phyloP scores from a whole-genome alignment of 2,329 filamentous ascomycete species.

The Fonsecaea nubica region DNA sequence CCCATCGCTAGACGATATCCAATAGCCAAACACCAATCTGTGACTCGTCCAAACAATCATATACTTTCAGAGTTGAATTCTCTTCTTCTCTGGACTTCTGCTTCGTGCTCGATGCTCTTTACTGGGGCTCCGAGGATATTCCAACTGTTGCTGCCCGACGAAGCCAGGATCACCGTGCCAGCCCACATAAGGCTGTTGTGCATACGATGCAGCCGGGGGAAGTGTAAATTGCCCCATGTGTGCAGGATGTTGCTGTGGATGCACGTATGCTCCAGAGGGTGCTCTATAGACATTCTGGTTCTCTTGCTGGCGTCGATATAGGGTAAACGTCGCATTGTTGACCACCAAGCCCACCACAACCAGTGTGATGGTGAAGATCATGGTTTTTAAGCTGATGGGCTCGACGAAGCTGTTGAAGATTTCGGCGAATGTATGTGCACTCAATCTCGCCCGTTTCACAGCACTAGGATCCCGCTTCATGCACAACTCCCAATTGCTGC shows the following conservation, averaged over 20 bases:
- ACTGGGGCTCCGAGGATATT: slow-evolving; percentile 39
- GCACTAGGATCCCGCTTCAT: slow-evolving; percentile 82
- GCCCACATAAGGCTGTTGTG: slow-evolving; percentile 34
- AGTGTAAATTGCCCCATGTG: slow-evolving; percentile 30
- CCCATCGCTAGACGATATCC: neutral
- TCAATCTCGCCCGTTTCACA: slow-evolving; percentile 79
- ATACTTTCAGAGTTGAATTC: slow-evolving; percentile 14
- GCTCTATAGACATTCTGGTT: slow-evolving; percentile 31
- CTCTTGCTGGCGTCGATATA: slow-evolving; percentile 39
- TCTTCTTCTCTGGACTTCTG: slow-evolving; percentile 40
- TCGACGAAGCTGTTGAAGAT: slow-evolving; percentile 95
- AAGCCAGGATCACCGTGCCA: slow-evolving; percentile 32
- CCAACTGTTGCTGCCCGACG: slow-evolving; percentile 34
- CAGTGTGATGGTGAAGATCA: slow-evolving; percentile 48
- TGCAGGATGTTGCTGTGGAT: slow-evolving; percentile 25
- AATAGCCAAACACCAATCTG: neutral
- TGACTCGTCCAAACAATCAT: slow-evolving; percentile 9
- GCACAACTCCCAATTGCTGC: slow-evolving; percentile 82
- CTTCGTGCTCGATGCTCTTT: slow-evolving; percentile 37
- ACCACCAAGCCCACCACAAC: slow-evolving; percentile 38
- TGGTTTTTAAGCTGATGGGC: slow-evolving; percentile 83
- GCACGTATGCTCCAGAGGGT: slow-evolving; percentile 36
- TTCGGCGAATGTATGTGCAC: slow-evolving; percentile 84
- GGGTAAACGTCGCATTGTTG: slow-evolving; percentile 39
- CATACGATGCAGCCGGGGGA: slow-evolving; percentile 31